A percentile compares a stretch with the other conserved stretches of the same genome.
phyloP scores from a whole-genome alignment of 768 basidiomycete genomes.

The Trametes sanguinea region DNA sequence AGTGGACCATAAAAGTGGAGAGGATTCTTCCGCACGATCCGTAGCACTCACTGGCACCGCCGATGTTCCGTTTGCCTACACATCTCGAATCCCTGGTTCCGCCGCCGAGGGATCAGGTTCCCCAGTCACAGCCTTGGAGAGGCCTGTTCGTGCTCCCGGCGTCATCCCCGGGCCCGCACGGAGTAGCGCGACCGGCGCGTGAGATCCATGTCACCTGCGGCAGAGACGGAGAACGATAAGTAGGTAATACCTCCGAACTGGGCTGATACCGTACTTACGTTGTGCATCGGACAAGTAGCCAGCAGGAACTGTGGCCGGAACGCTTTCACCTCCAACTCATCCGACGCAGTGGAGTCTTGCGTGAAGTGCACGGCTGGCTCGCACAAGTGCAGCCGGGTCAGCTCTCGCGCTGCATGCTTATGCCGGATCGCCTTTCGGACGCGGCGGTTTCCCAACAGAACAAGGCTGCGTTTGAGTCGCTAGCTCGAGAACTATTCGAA shows the following conservation, averaged over 20 bases:
- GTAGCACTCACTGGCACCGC: slow-evolving; percentile 16
- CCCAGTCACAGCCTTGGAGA: slow-evolving; percentile 53
- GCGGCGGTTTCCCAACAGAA: slow-evolving; percentile 51
- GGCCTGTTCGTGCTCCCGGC: slow-evolving; percentile 54
- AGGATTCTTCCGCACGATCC: slow-evolving; percentile 15
- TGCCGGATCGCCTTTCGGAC: slow-evolving; percentile 60
- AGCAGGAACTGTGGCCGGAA: slow-evolving; percentile 58
- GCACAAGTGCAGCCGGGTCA: slow-evolving; percentile 41
- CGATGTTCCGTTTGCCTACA: slow-evolving; percentile 58
- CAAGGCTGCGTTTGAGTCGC: slow-evolving; percentile 52
- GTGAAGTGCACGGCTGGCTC: slow-evolving; percentile 54
- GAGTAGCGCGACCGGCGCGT: slow-evolving; percentile 43
- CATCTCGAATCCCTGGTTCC: slow-evolving; percentile 61
- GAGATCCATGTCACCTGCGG: slow-evolving; percentile 61
- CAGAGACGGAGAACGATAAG: slow-evolving; percentile 74
- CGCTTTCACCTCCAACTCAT: slow-evolving; percentile 44
- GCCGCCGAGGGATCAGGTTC: slow-evolving; percentile 49
- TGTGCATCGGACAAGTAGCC: slow-evolving; percentile 34
- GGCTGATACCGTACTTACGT: slow-evolving; percentile 9
- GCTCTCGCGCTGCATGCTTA: slow-evolving; percentile 50
- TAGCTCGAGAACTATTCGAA: slow-evolving; percentile 54
- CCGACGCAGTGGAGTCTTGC: slow-evolving; percentile 43
- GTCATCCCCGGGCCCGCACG: slow-evolving; percentile 41
- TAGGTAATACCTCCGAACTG: slow-evolving; percentile 39
- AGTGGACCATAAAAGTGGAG: slow-evolving; percentile 19